Evolutionary conservation across 352 stramenopile genomes (phyloP).

Genomic region (Bremia lactucae): DNA sequence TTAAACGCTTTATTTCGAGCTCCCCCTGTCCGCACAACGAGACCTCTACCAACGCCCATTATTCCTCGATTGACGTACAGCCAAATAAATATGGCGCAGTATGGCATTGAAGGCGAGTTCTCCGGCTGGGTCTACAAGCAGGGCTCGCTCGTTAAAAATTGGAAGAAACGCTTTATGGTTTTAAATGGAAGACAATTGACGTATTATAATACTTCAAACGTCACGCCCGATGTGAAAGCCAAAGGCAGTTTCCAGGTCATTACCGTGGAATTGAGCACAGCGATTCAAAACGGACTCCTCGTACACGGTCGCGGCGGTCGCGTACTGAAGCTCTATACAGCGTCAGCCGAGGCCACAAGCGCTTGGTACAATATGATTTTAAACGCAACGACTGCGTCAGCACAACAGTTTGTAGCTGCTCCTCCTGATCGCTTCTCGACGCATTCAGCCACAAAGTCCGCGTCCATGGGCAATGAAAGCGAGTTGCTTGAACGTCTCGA

Average conservation of each 20-base stretch:
- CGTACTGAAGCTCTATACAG: conserved; percentile 83
- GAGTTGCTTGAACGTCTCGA: conserved; percentile 46
- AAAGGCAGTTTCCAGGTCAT: conserved; percentile 81
- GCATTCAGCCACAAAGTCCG: conserved; percentile 19
- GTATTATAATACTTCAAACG: no score
- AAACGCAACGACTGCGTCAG: conserved; percentile 31
- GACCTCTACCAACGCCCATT: no score
- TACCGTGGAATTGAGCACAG: conserved; percentile 66
- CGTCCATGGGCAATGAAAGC: conserved; percentile 30
- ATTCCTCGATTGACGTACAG: no score
- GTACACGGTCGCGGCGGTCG: conserved; percentile 69
- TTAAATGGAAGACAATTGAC: conserved; percentile 66
- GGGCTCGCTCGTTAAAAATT: conserved; percentile 66
- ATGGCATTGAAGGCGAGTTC: conserved; percentile 42
- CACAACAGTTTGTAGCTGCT: conserved; percentile 13
- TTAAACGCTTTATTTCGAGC: no score
- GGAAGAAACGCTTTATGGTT: conserved; percentile 84
- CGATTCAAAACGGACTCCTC: conserved; percentile 76
- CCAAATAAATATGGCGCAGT: conserved; percentile 28
- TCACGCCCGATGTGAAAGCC: conserved; percentile 49
- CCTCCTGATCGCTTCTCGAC: conserved; percentile 31
- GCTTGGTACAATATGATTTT: conserved; percentile 70
- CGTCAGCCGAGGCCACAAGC: conserved; percentile 54
- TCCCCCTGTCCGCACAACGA: no score
- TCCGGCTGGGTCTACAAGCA: conserved; percentile 81